Base-by-base conservation (phyloP, 2,329 filamentous ascomycete genomes). In the Ophiostoma angusticollis region DNA sequence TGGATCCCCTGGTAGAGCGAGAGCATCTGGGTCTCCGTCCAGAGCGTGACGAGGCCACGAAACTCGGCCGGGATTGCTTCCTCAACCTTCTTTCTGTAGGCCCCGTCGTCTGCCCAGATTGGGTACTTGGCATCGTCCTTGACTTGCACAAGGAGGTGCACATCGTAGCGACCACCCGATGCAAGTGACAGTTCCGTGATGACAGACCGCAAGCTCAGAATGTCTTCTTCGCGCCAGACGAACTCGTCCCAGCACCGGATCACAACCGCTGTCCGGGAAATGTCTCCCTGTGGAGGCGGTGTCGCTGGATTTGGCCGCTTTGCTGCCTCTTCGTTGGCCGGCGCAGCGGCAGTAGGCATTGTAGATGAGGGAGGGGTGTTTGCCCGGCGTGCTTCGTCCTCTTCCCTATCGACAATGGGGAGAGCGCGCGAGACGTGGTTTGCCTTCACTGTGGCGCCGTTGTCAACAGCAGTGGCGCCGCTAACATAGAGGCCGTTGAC, bases 21-120 rank as follows among this genome's bases (percentile, higher is more conserved):
- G 38, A 80, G 69, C 86, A 96, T 95, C 59, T 95, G 86, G 18
- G 81, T 80, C 58, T 93, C 86, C 1, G 84, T 91, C 91, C 91
- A 98, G 6, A 96, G 69, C 0, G 84, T 93, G 16, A 83, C 83
- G 54, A 98, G 78, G 33, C 84, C 84, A 48, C 74, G 80, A 61
- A 98, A 95, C 54, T 98, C 91, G 47, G 76, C 69, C 0, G 91
- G 83, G 11, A 89, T 71, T 19, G 73, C 72, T 35, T 80, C 74
- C 37, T 73, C 65, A 54, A 81, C 80, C 41, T 68, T 80, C 53
- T 67, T 69, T 54, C 70, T 66, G 63, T 79, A 95, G 35, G 67
- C 68, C 33, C 75, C 72, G 37, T 77, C 65, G 48, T 84, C 80
- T 1, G 82, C 80, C 79, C 82, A 91, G 50, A 93, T 76, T 8